These are phyloP conservation scores for Fonsecaea pedrosoi DNA, from an alignment of 2,329 filamentous ascomycete species.

Conservation along the genomic window DNA sequence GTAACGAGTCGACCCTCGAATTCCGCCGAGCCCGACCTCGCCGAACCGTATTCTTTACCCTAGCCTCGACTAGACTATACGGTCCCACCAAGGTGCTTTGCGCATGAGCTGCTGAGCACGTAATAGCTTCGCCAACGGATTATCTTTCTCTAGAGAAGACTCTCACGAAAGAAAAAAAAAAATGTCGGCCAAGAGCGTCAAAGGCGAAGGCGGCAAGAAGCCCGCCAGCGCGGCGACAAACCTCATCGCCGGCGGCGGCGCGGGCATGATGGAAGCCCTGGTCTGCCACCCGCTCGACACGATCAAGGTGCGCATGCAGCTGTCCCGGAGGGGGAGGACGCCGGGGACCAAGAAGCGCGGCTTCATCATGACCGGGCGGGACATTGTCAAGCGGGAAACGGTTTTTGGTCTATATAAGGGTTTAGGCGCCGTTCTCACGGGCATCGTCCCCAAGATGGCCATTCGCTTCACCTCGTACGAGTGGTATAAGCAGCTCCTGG, in stretches of 20 bases:
- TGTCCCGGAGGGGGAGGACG: slow-evolving; percentile 81
- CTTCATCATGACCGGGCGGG: slow-evolving; percentile 82
- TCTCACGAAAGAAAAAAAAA: slow-evolving; percentile 29
- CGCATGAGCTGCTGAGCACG: neutral
- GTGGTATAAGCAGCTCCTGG: slow-evolving; percentile 84
- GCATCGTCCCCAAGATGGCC: slow-evolving; percentile 98
- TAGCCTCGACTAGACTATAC: too few species aligned
- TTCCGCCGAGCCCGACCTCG: neutral
- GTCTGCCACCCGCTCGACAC: slow-evolving; percentile 95
- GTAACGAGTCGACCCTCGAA: neutral
- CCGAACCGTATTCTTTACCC: neutral
- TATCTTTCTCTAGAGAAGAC: neutral
- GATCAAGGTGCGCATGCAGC: slow-evolving; percentile 99
- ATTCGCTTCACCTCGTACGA: slow-evolving; percentile 99
- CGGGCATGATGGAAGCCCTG: slow-evolving; percentile 99
- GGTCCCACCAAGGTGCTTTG: too few species aligned
- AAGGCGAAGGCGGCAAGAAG: slow-evolving; percentile 70
- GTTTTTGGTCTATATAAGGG: slow-evolving; percentile 96
- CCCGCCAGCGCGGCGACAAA: slow-evolving; percentile 87
- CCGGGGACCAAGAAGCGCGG: slow-evolving; percentile 84
- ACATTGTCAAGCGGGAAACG: slow-evolving; percentile 89
- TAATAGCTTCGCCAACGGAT: neutral
- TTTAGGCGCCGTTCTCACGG: slow-evolving; percentile 92
- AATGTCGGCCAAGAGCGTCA: slow-evolving; percentile 67
- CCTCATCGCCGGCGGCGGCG: slow-evolving; percentile 95